Conservation (phyloP, 352 stramenopile species). For the Globisporangium ultimum region DNA sequence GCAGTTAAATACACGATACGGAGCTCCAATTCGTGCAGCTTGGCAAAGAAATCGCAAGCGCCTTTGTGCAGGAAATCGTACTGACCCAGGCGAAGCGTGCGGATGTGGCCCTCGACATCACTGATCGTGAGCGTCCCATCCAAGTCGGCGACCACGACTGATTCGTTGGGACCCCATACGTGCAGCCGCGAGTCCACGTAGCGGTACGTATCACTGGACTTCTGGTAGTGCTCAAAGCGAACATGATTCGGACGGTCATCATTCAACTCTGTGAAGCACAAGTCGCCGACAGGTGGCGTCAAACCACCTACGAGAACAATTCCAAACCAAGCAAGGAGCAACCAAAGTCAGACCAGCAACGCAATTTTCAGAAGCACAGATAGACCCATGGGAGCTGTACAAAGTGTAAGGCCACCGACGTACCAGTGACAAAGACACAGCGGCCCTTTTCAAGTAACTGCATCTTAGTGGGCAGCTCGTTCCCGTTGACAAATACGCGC, state of each 20-base stretch:
- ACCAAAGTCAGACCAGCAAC: neutral
- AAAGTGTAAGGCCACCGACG: constrained; percentile 1
- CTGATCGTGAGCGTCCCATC: constrained; percentile 84
- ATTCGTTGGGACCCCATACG: constrained; percentile 77
- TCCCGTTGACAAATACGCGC: constrained; percentile 71
- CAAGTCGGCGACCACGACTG: constrained; percentile 75
- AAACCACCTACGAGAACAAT: constrained; percentile 26
- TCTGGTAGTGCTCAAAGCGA: constrained; percentile 77
- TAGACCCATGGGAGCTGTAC: neutral
- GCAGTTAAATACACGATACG: constrained; percentile 82
- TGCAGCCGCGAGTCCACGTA: constrained; percentile 75
- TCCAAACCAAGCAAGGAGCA: neutral
- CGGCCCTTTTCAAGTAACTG: constrained; percentile 60
- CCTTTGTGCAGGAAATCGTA: constrained; percentile 82
- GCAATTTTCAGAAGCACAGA: neutral
- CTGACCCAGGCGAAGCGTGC: constrained; percentile 74
- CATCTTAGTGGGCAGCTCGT: constrained; percentile 77
- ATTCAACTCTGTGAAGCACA: constrained; percentile 53
- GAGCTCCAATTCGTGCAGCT: constrained; percentile 68
- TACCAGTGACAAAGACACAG: constrained; percentile 64
- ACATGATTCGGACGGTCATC: constrained; percentile 64
- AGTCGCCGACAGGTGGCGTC: constrained; percentile 48
- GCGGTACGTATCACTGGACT: constrained; percentile 60
- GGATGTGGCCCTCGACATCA: constrained; percentile 84
- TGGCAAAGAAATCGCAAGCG: constrained; percentile 78